These are phyloP conservation scores for Rhodotorula sp. DNA, from an alignment of 1,284 basidiomycete species.

Conservation along the genomic window DNA sequence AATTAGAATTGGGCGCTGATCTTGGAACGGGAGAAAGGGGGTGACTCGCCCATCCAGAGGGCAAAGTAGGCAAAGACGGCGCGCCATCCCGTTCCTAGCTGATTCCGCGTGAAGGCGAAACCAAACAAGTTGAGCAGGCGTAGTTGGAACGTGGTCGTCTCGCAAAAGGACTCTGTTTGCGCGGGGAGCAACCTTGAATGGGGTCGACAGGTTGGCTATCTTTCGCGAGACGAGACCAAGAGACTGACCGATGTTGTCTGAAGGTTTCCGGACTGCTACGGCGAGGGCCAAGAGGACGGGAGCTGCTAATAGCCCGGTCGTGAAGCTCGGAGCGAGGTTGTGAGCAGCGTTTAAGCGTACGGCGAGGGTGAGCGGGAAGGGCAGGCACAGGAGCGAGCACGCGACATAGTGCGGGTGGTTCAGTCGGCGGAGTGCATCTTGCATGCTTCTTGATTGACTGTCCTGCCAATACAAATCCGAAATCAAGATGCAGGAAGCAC, in stretches of 20 bases:
- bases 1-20: not conserved
- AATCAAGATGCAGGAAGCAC: too few relatives aligned
- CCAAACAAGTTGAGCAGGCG: conserved; percentile 31
- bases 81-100: conserved; percentile 2
- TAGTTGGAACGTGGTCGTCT: conserved; percentile 21
- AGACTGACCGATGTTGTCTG: conserved; percentile 11
- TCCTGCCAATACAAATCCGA: too few relatives aligned
- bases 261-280: not conserved
- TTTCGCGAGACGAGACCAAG: too few relatives aligned
- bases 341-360: not conserved
- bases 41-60: conserved; percentile 27
- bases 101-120: conserved; percentile 9
- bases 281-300: conserved; percentile 12
- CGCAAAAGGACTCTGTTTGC: conserved; percentile 24
- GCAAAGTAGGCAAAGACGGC: conserved; percentile 8
- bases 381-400: conserved; percentile 26
- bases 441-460: not conserved
- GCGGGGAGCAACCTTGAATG: too few relatives aligned
- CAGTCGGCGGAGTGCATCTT: not conserved
- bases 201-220: too few relatives aligned
- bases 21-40: not conserved
- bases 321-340: conserved; percentile 1
- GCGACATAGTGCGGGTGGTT: conserved; percentile 30
- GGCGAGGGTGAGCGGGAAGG: conserved; percentile 22
- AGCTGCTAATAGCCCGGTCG: not conserved